A percentile compares a stretch with the other conserved stretches of the same genome.
Evolutionary conservation across 129 eudicot species (phyloP).

Genomic region (Apium graveolens): DNA sequence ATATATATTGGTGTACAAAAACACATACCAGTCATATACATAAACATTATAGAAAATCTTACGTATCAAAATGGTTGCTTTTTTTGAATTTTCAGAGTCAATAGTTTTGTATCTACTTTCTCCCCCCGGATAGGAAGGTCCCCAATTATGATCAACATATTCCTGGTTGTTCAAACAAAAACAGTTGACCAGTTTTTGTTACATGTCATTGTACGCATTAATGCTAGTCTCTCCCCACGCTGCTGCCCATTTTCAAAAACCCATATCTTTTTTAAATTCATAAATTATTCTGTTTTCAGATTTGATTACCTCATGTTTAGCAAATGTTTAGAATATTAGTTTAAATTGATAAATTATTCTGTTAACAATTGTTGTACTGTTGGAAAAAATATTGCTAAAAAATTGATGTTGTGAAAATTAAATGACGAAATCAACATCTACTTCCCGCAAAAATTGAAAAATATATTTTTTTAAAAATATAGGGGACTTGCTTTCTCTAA

Average conservation of each 20-base stretch:
- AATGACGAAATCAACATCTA: too few relatives aligned
- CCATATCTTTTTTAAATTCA: background rate
- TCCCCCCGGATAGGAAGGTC: background rate
- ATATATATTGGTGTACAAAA: background rate
- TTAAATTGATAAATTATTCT: too few relatives aligned
- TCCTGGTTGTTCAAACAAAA: constrained; percentile 7
- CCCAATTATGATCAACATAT: background rate
- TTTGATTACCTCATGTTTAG: background rate
- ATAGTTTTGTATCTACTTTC: background rate
- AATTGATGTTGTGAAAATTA: too few relatives aligned
- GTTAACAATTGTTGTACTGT: too few relatives aligned
- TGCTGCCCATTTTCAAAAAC: background rate
- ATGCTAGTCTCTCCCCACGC: background rate
- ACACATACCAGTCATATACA: background rate
- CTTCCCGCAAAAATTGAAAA: too few relatives aligned
- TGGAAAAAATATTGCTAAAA: too few relatives aligned
- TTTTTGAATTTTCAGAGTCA: constrained; percentile 18
- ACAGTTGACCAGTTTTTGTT: constrained; percentile 8
- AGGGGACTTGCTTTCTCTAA: too few relatives aligned
- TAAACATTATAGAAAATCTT: background rate
- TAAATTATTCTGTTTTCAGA: background rate
- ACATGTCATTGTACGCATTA: constrained; percentile 2
- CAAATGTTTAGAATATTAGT: background rate
- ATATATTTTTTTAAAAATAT: too few relatives aligned
- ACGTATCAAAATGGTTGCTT: background rate